Evolutionary conservation across 2,329 filamentous ascomycete genomes (phyloP).

Genomic region (Trichoderma sp.): DNA sequence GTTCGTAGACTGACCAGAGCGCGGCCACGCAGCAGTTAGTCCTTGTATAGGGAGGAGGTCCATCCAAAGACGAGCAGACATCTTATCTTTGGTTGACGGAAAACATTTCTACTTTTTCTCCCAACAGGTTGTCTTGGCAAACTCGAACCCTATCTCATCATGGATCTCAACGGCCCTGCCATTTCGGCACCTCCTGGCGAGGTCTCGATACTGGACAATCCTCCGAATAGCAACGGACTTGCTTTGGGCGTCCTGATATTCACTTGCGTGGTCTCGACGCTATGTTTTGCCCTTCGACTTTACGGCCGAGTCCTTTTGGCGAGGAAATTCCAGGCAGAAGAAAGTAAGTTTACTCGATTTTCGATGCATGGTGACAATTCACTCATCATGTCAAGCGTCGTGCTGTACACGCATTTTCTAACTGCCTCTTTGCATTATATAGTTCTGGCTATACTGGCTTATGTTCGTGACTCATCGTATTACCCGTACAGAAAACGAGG

Average conservation of each 20-base stretch:
- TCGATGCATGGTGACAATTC: too few relatives aligned
- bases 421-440: too few relatives aligned
- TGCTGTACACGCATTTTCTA: too few relatives aligned
- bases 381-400: too few relatives aligned
- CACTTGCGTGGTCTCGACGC: not conserved
- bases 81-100: too few relatives aligned
- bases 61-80: too few relatives aligned
- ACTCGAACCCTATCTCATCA: not conserved
- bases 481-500: too few relatives aligned
- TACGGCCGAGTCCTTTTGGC: not conserved
- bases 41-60: not conserved
- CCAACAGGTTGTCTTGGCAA: not conserved
- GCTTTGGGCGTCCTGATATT: not conserved
- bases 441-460: too few relatives aligned
- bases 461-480: too few relatives aligned
- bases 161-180: conserved; percentile 19
- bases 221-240: conserved; percentile 5
- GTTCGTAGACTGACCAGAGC: not conserved
- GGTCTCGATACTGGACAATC: conserved; percentile 12
- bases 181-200: conserved; percentile 10
- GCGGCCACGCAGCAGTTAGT: not conserved
- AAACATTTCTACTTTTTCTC: too few relatives aligned
- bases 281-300: conserved; percentile 5
- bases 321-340: too few relatives aligned
- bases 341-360: too few relatives aligned